These are phyloP conservation scores for Penicillium macrosclerotiorum DNA, from an alignment of 495 filamentous ascomycete genomes.

Conservation along the genomic window DNA sequence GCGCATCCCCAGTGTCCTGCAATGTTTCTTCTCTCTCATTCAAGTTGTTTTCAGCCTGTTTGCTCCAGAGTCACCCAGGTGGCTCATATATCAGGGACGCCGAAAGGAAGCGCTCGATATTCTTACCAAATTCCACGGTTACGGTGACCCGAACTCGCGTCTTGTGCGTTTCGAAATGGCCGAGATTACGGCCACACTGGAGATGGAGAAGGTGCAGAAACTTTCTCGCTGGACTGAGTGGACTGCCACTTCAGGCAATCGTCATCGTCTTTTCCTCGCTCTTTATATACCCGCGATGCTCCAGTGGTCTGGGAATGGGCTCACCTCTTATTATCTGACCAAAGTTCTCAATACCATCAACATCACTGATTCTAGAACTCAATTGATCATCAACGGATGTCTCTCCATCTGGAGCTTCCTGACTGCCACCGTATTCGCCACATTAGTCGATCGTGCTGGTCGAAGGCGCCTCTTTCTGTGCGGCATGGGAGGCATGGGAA, in stretches of 20 bases:
- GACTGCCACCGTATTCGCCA: constrained; percentile 48
- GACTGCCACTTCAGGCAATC: constrained; percentile 64
- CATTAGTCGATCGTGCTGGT: constrained; percentile 57
- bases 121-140: constrained; percentile 32
- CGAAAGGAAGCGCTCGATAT: constrained; percentile 33
- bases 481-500: constrained; percentile 58
- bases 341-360: constrained; percentile 56
- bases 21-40: constrained; percentile 38
- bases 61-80: constrained; percentile 47
- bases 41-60: constrained; percentile 41
- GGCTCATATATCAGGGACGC: constrained; percentile 40
- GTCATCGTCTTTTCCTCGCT: constrained; percentile 56
- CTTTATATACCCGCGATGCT: constrained; percentile 48
- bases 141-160: constrained; percentile 16
- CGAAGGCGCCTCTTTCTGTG: constrained; percentile 57
- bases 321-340: constrained; percentile 62
- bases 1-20: constrained; percentile 43
- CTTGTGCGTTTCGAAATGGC: constrained; percentile 28
- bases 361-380: constrained; percentile 44
- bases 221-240: constrained; percentile 47
- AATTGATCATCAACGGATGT: constrained; percentile 38
- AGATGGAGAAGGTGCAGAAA: constrained; percentile 27
- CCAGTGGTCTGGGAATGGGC: constrained; percentile 36
- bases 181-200: constrained; percentile 26
- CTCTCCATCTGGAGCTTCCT: constrained; percentile 21